phyloP scores from a whole-genome alignment of 75 land plant species.

The Larix kaempferi region DNA sequence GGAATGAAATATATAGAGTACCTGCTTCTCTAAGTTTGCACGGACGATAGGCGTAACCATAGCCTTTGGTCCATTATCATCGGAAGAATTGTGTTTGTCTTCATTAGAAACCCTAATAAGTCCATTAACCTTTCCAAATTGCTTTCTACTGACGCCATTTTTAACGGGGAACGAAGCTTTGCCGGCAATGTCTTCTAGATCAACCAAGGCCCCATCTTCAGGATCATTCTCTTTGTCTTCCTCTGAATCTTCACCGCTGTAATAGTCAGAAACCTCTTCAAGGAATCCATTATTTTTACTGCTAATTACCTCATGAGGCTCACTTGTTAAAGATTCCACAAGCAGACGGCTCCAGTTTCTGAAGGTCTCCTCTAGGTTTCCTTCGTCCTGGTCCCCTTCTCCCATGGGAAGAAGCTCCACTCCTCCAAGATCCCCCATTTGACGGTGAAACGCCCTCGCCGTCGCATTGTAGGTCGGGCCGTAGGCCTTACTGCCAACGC shows the following conservation, averaged over 20 bases:
- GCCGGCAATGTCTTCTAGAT: conserved; percentile 93
- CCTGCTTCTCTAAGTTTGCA: conserved; percentile 89
- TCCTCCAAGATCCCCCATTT: conserved; percentile 65
- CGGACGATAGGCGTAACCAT: conserved; percentile 97
- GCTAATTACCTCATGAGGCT: conserved; percentile 6
- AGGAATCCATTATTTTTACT: background rate
- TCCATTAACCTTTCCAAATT: conserved; percentile 8
- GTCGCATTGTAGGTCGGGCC: conserved; percentile 59
- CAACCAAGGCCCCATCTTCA: conserved; percentile 48
- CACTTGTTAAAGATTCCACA: conserved; percentile 31
- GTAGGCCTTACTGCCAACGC: conserved; percentile 77
- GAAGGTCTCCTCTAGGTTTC: conserved; percentile 60
- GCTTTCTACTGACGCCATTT: conserved; percentile 7
- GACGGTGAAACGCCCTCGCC: conserved; percentile 48
- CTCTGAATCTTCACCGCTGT: conserved; percentile 21
- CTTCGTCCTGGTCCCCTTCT: conserved; percentile 76
- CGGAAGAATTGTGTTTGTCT: background rate
- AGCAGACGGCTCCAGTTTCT: conserved; percentile 54
- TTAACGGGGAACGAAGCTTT: conserved; percentile 35
- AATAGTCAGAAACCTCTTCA: conserved; percentile 10
- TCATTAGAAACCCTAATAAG: background rate
- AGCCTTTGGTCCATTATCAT: conserved; percentile 52
- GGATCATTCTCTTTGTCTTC: conserved; percentile 31
- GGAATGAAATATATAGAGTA: conserved; percentile 12
- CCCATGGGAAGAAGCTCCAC: conserved; percentile 41